phyloP scores from a whole-genome alignment of 1,139 yeast genomes.

The Yamadazyma songkhlaensis region DNA sequence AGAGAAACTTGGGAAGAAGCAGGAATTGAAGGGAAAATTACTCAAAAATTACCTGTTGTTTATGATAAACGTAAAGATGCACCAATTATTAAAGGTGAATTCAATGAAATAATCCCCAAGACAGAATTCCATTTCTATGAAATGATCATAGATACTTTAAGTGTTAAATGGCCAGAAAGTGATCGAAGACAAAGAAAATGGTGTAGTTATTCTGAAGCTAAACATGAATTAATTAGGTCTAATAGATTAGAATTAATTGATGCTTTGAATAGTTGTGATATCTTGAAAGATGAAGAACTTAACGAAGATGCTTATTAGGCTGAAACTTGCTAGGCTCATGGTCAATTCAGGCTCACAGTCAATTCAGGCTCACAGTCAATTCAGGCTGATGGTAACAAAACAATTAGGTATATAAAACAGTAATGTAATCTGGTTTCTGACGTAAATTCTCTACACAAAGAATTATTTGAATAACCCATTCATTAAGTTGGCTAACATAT shows the following conservation, averaged over 20 bases:
- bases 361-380: not conserved
- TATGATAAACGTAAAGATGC: slow-evolving; percentile 64
- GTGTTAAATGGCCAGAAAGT: slow-evolving; percentile 73
- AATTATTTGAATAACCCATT: slow-evolving; percentile 73
- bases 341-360: slow-evolving; percentile 3
- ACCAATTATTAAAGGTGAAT: slow-evolving; percentile 41
- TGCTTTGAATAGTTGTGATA: slow-evolving; percentile 58
- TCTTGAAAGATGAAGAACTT: slow-evolving; percentile 29
- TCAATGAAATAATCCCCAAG: slow-evolving; percentile 51
- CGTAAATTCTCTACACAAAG: no score
- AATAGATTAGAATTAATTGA: slow-evolving; percentile 67
- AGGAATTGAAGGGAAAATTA: slow-evolving; percentile 71
- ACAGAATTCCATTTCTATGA: slow-evolving; percentile 86
- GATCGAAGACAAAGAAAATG: slow-evolving; percentile 68
- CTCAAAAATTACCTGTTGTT: slow-evolving; percentile 57
- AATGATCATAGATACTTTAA: slow-evolving; percentile 56
- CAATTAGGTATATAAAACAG: no score
- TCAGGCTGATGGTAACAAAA: no score
- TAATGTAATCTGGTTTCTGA: no score
- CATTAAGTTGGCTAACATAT: slow-evolving; percentile 83
- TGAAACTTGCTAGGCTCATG: no score
- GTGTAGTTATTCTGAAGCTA: slow-evolving; percentile 75
- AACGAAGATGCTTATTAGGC: slow-evolving; percentile 5
- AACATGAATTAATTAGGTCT: slow-evolving; percentile 54
- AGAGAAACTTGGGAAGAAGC: slow-evolving; percentile 99